Base-by-base conservation (phyloP, 2,329 filamentous ascomycete genomes). In the Cucurbitaria berberidis region DNA sequence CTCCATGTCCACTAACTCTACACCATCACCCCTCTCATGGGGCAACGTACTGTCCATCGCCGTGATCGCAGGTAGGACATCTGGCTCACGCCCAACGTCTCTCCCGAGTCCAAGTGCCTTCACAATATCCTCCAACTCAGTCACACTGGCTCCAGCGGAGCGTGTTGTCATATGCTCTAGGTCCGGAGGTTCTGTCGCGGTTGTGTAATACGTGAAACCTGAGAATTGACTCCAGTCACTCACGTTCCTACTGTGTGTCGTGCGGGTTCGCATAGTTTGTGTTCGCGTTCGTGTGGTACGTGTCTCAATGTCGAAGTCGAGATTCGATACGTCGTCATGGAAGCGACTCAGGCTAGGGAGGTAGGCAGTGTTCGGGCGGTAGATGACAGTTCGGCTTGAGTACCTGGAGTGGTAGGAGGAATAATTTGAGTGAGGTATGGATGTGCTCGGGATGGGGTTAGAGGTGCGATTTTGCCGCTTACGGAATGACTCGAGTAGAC, bases 271-370 rank as follows among this genome's bases (percentile, higher is more conserved):
- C 29, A 59, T 34, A n/a, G 54, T 50, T 2, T 62, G 55, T 15
- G 53, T 58, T 21, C 58, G 57, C 5, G 57, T 56, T 15, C 57
- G 51, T 3, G 48, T 48, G 2, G 52, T 32, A 16, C 54, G 61
- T 3, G 62, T 55, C 34, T 63, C 64, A 15, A 69, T 59, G 24
- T 69, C 67, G 49, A 69, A 69, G 39, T 65, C 62, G 16, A 69
- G 57, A 22, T 66, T 64, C 0, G 64, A 65, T 15, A 59, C 57
- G 29, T 58, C 55, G 50, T 68, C 67, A 45, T 68, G 59, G 55
- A 61, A 67, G 41, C 64, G 62, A 2, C 48, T 38, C 9, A 54
- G n/a, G 10, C 51, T 47, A 21, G 51, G 62, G 15, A 51, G 41
- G 41, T 57, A 52, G 1, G 54, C 51, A 8, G 54, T 51, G 24